These are phyloP conservation scores for Talaromyces trachyspermus DNA, from an alignment of 495 filamentous ascomycete species.

Conservation along the genomic window DNA sequence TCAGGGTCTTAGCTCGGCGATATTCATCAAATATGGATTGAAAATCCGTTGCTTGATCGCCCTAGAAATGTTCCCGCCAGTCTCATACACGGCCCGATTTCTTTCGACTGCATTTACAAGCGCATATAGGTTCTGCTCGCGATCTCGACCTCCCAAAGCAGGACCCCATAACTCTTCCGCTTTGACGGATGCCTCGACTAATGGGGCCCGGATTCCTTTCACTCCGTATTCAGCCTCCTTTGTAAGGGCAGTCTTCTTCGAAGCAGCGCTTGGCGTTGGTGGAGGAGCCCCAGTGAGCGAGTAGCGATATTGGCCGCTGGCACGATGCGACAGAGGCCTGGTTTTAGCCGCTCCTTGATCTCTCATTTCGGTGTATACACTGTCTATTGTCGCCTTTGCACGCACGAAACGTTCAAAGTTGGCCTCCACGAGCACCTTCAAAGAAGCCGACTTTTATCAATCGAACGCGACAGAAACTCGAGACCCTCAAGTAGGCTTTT, in stretches of 20 bases:
- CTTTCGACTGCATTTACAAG: slow-evolving; percentile 66
- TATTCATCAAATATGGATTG: slow-evolving; percentile 83
- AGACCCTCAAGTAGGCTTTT: slow-evolving; percentile 71
- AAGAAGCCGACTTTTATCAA: slow-evolving; percentile 92
- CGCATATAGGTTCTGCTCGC: slow-evolving; percentile 75
- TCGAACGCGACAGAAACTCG: slow-evolving; percentile 74
- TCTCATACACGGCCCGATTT: slow-evolving; percentile 72
- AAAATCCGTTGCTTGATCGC: slow-evolving; percentile 86
- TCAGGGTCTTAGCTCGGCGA: slow-evolving; percentile 62
- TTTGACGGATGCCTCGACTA: slow-evolving; percentile 84
- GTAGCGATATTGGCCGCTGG: slow-evolving; percentile 53
- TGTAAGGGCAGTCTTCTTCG: slow-evolving; percentile 77
- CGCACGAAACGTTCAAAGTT: slow-evolving; percentile 97
- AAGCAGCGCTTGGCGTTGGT: slow-evolving; percentile 20
- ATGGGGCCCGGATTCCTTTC: slow-evolving; percentile 75
- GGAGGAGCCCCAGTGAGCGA: slow-evolving; percentile 41
- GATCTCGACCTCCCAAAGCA: slow-evolving; percentile 82
- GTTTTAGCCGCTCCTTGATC: slow-evolving; percentile 60
- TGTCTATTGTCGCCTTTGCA: slow-evolving; percentile 94
- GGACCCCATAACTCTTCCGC: slow-evolving; percentile 97
- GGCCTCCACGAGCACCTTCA: slow-evolving; percentile 91
- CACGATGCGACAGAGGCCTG: slow-evolving; percentile 48
- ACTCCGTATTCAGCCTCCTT: slow-evolving; percentile 96
- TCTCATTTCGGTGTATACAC: slow-evolving; percentile 97
- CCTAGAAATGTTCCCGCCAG: slow-evolving; percentile 67